A percentile compares a stretch with the other conserved stretches of the same genome.
Conservation (phyloP, 164 flowering plant species). For the Magnolia officinalis region DNA sequence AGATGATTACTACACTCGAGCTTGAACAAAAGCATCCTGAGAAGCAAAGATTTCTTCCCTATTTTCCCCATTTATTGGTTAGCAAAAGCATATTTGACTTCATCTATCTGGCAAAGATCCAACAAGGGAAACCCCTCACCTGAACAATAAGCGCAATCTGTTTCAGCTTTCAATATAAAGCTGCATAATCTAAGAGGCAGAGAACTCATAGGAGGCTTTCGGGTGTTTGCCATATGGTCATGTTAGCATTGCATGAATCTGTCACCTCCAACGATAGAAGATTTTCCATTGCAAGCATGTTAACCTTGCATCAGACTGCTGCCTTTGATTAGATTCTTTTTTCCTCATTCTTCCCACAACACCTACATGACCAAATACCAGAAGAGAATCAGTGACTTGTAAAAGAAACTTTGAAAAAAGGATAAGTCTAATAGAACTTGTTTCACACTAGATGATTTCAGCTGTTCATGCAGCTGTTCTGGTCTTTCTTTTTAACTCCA, state of each 20-base stretch:
- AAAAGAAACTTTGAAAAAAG: not conserved
- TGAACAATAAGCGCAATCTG: not conserved
- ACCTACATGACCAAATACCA: constrained; percentile 15
- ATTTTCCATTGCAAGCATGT: not conserved
- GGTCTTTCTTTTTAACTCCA: not conserved
- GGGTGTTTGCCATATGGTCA: too few relatives aligned
- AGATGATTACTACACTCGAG: not conserved
- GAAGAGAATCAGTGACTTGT: constrained; percentile 1
- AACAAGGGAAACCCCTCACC: not conserved
- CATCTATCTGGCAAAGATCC: not conserved
- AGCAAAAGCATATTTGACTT: not conserved
- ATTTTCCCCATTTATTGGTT: not conserved
- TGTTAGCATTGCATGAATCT: too few relatives aligned
- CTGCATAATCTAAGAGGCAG: not conserved
- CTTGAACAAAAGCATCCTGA: not conserved
- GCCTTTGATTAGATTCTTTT: not conserved
- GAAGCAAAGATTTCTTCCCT: not conserved
- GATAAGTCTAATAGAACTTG: not conserved
- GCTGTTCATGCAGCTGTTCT: not conserved
- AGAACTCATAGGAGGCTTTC: not conserved
- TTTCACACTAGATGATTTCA: not conserved
- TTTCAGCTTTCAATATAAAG: not conserved
- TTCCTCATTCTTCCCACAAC: constrained; percentile 19
- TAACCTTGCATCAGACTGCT: not conserved
- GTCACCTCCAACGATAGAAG: too few relatives aligned